A percentile compares a stretch with the other conserved stretches of the same genome.
phyloP scores from a whole-genome alignment of 2,329 filamentous ascomycete genomes.

The Colletotrichum filicis region DNA sequence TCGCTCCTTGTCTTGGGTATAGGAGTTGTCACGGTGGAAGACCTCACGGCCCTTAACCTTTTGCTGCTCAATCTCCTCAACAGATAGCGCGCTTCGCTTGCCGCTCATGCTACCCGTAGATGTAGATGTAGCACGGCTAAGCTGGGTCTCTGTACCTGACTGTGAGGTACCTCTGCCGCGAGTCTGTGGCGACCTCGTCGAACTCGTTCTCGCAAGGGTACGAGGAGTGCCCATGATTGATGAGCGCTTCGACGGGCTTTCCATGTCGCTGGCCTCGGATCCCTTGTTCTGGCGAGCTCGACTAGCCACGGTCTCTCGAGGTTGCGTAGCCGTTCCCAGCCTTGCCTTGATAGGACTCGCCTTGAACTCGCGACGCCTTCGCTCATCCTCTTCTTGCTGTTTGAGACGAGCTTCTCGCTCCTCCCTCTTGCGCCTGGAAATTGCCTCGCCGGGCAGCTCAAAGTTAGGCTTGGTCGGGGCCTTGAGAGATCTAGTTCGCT shows the following conservation, averaged over 20 bases:
- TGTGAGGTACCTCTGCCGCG: conserved; percentile 28
- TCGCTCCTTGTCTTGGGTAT: conserved; percentile 58
- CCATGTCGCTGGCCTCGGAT: conserved; percentile 37
- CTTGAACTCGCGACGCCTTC: conserved; percentile 71
- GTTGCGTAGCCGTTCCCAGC: conserved; percentile 51
- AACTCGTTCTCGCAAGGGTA: conserved; percentile 11
- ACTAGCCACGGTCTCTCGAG: conserved; percentile 69
- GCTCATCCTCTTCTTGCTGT: conserved; percentile 69
- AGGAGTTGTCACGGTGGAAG: conserved; percentile 62
- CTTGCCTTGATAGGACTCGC: conserved; percentile 65
- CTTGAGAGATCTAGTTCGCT: conserved; percentile 62
- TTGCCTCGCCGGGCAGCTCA: conserved; percentile 72
- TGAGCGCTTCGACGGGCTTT: conserved; percentile 32
- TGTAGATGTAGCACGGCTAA: conserved; percentile 55
- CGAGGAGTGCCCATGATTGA: conserved; percentile 31
- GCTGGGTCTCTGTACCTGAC: background rate
- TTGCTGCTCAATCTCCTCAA: conserved; percentile 62
- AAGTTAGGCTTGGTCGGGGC: conserved; percentile 66
- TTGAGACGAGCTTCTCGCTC: conserved; percentile 65
- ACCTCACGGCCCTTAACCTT: conserved; percentile 65
- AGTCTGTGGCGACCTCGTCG: conserved; percentile 19
- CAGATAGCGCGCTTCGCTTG: conserved; percentile 60
- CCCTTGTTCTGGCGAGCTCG: conserved; percentile 62
- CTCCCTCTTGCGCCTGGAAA: conserved; percentile 66
- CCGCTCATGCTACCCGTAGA: conserved; percentile 56